Evolutionary conservation across 768 basidiomycete genomes (phyloP).

Genomic region (Pleurotus citrinopileatus): DNA sequence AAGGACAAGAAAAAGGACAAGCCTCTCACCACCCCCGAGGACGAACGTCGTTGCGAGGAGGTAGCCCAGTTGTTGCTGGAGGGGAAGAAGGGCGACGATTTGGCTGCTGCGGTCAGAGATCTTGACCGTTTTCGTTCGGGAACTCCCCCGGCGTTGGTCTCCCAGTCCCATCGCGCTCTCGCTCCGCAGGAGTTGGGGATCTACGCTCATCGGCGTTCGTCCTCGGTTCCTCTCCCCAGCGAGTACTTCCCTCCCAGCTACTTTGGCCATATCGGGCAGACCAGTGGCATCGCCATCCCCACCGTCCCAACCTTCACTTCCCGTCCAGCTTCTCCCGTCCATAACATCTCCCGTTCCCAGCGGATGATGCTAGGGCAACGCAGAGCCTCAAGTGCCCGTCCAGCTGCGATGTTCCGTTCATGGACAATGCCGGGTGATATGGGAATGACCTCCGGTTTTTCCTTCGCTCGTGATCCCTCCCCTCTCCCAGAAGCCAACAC

Average conservation of each 20-base stretch:
- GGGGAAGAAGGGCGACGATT: constrained; percentile 69
- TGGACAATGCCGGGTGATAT: constrained; percentile 33
- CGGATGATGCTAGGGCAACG: constrained; percentile 42
- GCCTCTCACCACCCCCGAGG: constrained; percentile 39
- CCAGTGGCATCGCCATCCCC: constrained; percentile 41
- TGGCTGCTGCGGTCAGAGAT: constrained; percentile 56
- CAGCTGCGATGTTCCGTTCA: constrained; percentile 30
- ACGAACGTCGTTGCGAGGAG: constrained; percentile 65
- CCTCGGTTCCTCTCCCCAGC: constrained; percentile 60
- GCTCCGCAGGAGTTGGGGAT: constrained; percentile 16
- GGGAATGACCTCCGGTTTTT: constrained; percentile 13
- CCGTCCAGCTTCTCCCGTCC: constrained; percentile 41
- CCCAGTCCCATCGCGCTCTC: constrained; percentile 14
- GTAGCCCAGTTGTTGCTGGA: constrained; percentile 63
- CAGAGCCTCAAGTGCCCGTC: constrained; percentile 48
- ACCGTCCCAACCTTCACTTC: constrained; percentile 32
- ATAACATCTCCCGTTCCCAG: constrained; percentile 39
- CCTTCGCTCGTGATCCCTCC: constrained; percentile 40
- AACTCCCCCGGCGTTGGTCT: constrained; percentile 10
- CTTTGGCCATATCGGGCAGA: constrained; percentile 11
- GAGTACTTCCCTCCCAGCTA: constrained; percentile 21
- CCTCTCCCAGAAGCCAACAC: constrained; percentile 49
- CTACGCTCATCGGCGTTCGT: constrained; percentile 51
- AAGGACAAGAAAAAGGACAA: constrained; percentile 41
- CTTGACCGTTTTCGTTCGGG: constrained; percentile 38